Evolutionary conservation across 495 filamentous ascomycete species (phyloP).

Genomic region (Penicillium chermesinum): DNA sequence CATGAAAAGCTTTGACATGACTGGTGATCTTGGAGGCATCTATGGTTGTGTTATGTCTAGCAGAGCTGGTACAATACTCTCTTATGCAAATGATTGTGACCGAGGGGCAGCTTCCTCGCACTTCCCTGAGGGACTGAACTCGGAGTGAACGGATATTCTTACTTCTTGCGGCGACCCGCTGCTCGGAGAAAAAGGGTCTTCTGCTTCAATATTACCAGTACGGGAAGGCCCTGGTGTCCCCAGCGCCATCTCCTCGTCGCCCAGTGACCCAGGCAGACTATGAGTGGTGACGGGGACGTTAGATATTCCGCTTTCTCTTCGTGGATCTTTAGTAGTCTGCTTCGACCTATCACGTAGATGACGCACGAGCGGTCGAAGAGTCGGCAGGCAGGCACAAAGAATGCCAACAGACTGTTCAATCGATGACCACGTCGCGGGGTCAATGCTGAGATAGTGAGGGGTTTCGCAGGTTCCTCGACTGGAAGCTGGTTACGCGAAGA

Average conservation of each 20-base stretch:
- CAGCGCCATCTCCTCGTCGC: conserved; percentile 9
- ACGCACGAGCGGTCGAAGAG: conserved; percentile 29
- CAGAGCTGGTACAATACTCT: too few relatives aligned
- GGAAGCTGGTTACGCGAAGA: conserved; percentile 14
- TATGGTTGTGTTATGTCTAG: too few relatives aligned
- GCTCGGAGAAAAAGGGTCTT: neutral
- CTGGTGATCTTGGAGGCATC: too few relatives aligned
- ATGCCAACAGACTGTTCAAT: conserved; percentile 49
- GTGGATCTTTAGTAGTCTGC: neutral
- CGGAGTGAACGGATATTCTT: neutral
- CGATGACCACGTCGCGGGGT: conserved; percentile 43
- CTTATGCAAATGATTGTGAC: conserved; percentile 9
- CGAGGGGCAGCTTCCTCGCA: conserved; percentile 1
- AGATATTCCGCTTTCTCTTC: neutral
- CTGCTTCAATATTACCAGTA: neutral
- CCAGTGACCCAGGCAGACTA: neutral
- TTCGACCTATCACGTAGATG: conserved; percentile 8
- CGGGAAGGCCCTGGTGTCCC: neutral
- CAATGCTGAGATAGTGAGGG: conserved; percentile 17
- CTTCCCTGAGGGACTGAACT: neutral
- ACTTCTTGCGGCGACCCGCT: neutral
- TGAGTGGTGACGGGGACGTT: neutral
- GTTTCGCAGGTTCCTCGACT: conserved; percentile 6
- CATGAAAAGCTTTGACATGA: too few relatives aligned
- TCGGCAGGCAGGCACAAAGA: conserved; percentile 45